Evolutionary conservation across 2,329 filamentous ascomycete species (phyloP).

Genomic region (Meredithiella fracta): DNA sequence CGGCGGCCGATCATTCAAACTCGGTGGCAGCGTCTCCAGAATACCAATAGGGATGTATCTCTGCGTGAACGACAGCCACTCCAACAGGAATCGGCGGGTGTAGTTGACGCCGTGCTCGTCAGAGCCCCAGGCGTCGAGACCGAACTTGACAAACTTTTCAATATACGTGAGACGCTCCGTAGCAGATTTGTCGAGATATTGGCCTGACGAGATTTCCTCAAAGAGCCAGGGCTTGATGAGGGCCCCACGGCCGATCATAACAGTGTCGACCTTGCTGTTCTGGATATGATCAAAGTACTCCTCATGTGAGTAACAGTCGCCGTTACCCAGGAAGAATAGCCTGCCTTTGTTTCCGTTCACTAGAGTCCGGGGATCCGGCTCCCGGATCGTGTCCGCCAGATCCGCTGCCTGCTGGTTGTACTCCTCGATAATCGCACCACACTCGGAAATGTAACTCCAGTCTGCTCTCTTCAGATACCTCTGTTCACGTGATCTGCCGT

Average conservation of each 20-base stretch:
- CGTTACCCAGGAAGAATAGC: slow-evolving; percentile 89
- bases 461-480: slow-evolving; percentile 85
- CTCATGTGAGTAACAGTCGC: slow-evolving; percentile 83
- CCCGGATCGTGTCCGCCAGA: slow-evolving; percentile 57
- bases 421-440: slow-evolving; percentile 64
- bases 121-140: slow-evolving; percentile 85
- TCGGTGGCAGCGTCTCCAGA: slow-evolving; percentile 74
- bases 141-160: slow-evolving; percentile 79
- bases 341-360: slow-evolving; percentile 48
- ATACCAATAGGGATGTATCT: slow-evolving; percentile 84
- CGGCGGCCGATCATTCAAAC: slow-evolving; percentile 76
- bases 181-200: slow-evolving; percentile 90
- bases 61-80: slow-evolving; percentile 88
- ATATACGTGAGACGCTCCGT: slow-evolving; percentile 71
- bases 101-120: slow-evolving; percentile 88
- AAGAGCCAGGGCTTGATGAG: slow-evolving; percentile 98
- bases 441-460: slow-evolving; percentile 88
- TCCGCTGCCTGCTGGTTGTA: slow-evolving; percentile 54
- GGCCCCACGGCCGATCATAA: slow-evolving; percentile 93
- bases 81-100: slow-evolving; percentile 79
- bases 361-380: slow-evolving; percentile 59
- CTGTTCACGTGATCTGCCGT: slow-evolving; percentile 85
- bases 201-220: slow-evolving; percentile 80
- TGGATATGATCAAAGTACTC: slow-evolving; percentile 71
- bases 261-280: slow-evolving; percentile 68